Conservation (phyloP, 1,284 basidiomycete species). For the Thecaphora frezii region DNA sequence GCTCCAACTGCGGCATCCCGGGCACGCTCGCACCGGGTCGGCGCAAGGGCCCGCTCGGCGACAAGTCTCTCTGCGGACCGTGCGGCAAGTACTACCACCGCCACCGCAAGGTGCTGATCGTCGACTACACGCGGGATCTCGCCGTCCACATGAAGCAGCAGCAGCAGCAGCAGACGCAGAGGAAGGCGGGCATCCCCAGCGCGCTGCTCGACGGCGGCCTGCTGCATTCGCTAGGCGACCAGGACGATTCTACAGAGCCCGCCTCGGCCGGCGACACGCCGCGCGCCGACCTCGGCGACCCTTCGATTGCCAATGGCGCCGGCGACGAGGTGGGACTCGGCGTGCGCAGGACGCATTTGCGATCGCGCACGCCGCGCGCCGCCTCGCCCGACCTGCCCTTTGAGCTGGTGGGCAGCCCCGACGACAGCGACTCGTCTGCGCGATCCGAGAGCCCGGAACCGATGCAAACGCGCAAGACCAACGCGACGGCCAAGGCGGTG, state of each 20-base stretch:
- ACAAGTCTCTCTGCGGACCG: conserved; percentile 84
- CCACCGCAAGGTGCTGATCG: conserved; percentile 44
- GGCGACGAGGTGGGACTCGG: conserved; percentile 4
- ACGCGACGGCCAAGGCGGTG: neutral
- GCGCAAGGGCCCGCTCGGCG: conserved; percentile 79
- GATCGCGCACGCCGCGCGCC: conserved; percentile 4
- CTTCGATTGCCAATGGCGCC: too few relatives aligned
- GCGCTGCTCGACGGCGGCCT: conserved; percentile 26
- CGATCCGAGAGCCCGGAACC: conserved; percentile 33
- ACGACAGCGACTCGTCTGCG: conserved; percentile 38
- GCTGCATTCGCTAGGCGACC: conserved; percentile 25
- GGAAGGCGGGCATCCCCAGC: conserved; percentile 30
- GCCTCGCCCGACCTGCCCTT: conserved; percentile 45
- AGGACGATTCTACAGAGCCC: conserved; percentile 26
- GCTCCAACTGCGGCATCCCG: conserved; percentile 57
- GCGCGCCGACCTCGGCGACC: conserved; percentile 9
- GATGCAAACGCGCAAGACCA: conserved; percentile 19
- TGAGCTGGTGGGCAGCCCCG: conserved; percentile 49
- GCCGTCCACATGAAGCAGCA: conserved; percentile 43
- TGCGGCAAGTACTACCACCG: conserved; percentile 71
- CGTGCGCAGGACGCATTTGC: conserved; percentile 5
- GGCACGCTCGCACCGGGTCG: conserved; percentile 42
- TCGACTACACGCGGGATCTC: conserved; percentile 52
- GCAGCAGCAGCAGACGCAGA: conserved; percentile 29
- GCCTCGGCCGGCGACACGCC: conserved; percentile 39